These are phyloP conservation scores for Boehmeria nivea DNA, from an alignment of 306 rosid species.

Conservation along the genomic window DNA sequence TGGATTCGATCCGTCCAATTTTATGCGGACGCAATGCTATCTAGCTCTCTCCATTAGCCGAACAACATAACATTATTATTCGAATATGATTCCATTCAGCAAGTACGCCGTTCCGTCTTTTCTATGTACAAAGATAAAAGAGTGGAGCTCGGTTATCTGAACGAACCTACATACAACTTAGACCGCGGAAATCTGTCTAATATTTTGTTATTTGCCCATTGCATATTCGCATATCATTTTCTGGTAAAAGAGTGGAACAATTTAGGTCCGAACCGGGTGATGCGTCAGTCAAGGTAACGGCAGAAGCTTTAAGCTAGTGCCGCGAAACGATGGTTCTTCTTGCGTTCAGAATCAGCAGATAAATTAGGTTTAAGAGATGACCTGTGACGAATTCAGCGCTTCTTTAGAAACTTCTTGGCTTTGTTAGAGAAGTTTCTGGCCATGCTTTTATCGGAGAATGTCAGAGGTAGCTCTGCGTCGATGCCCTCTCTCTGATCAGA, in stretches of 20 bases:
- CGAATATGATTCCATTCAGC: background rate
- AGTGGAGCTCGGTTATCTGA: background rate
- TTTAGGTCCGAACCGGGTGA: too few relatives aligned
- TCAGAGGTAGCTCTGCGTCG: slow-evolving; percentile 78
- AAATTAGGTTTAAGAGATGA: background rate
- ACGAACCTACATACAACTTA: background rate
- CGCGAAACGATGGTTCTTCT: background rate
- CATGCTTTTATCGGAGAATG: slow-evolving; percentile 52
- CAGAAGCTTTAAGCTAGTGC: background rate
- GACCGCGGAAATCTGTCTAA: background rate
- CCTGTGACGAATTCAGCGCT: background rate
- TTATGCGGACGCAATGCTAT: too few relatives aligned
- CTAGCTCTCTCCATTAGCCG: background rate
- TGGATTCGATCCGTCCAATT: too few relatives aligned
- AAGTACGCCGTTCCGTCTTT: background rate
- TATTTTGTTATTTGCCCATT: too few relatives aligned
- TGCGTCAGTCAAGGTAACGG: too few relatives aligned
- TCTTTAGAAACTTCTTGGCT: slow-evolving; percentile 39
- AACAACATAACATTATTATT: background rate
- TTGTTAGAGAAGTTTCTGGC: slow-evolving; percentile 49
- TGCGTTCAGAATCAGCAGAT: slow-evolving; percentile 14
- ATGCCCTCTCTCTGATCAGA: slow-evolving; percentile 34
- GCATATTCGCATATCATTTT: too few relatives aligned
- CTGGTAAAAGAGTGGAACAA: too few relatives aligned
- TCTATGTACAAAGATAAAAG: background rate